A percentile compares a stretch with the other conserved stretches of the same genome.
These are phyloP conservation scores for Sporobolus alterniflorus DNA, from an alignment of 202 grass and related monocot genomes.

Conservation along the genomic window DNA sequence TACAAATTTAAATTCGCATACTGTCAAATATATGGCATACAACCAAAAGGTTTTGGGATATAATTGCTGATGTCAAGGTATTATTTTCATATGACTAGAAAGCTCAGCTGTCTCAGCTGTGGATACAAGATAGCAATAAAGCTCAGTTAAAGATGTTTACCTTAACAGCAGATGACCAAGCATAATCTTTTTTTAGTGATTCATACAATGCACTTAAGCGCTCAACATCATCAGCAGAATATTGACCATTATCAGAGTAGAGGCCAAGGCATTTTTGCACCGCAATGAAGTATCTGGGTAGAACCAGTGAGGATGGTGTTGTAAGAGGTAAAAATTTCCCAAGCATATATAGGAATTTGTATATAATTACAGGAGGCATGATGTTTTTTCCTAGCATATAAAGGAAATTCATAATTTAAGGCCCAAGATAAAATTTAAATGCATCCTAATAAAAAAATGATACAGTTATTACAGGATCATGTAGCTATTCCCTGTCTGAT, in stretches of 20 bases:
- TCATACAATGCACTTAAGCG: slow-evolving; percentile 71
- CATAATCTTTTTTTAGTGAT: slow-evolving; percentile 87
- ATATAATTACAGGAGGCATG: neutral
- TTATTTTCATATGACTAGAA: too few relatives aligned
- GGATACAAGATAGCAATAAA: neutral
- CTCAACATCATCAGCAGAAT: slow-evolving; percentile 75
- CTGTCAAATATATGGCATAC: slow-evolving; percentile 3
- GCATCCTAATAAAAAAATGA: neutral
- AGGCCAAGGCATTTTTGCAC: slow-evolving; percentile 91
- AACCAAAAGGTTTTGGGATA: neutral
- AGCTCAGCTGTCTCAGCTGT: too few relatives aligned
- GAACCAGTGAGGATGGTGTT: slow-evolving; percentile 28
- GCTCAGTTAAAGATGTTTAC: slow-evolving; percentile 49
- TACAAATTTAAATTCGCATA: neutral
- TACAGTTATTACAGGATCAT: neutral
- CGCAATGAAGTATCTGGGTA: slow-evolving; percentile 83
- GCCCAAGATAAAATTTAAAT: neutral
- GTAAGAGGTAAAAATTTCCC: neutral
- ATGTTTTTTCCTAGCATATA: neutral
- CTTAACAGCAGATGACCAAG: slow-evolving; percentile 96
- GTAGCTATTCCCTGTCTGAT: neutral
- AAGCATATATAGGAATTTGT: too few relatives aligned
- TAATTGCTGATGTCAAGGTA: too few relatives aligned
- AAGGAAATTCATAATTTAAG: slow-evolving; percentile 15
- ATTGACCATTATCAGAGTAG: slow-evolving; percentile 88